Base-by-base conservation (phyloP, 1,139 yeast genomes). In the Torulaspora pretoriensis region DNA sequence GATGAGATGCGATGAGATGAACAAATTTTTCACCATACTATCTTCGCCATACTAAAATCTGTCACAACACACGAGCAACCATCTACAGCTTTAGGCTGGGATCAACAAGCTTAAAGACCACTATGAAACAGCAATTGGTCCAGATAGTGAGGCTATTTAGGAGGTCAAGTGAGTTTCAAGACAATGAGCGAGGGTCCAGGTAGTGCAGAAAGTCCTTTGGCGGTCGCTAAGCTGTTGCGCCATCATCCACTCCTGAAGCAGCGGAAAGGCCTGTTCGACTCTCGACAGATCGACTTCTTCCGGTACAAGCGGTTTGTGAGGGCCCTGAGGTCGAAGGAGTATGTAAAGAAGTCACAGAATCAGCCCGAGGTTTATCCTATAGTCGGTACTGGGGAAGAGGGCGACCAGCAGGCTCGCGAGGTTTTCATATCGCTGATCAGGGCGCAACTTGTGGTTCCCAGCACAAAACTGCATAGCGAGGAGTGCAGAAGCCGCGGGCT, bases 291-390 rank as follows among this genome's bases (percentile, higher is more conserved):
- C 34, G 95, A 87, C 49, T 90, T 92, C 64, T 92, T 92, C 75
- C 75, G 95, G 56, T 85, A 73, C 64, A 92, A 94, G 65, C 77
- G 98, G 58, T 83, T 88, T 37, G 69, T 79, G 12, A 73, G 97
- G 55, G 95, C 95, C 0, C 73, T 92, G 47, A 70, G 79, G 37
- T 80, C 90, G 48, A 83, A 78, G 2, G 90, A 82, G 38, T 92
- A 89, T 67, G 74, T 76, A 51, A 64, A 69, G 45, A 74, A 77
- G 50, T 81, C 80, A 46, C 56, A 69, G 17, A 75, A 77, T 55
- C 70, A 70, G 50, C 80, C 83, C 13, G 72, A 70, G 46, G 68
- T 78, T 39, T 76, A 87, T 46, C 85, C 94, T 3, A 74, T 76
- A 8, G 68, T 85, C 17, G 50, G 37, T 1, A 61, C 64, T 7